These are phyloP conservation scores for Huntiella abstrusa DNA, from an alignment of 2,329 filamentous ascomycete species.

Conservation along the genomic window DNA sequence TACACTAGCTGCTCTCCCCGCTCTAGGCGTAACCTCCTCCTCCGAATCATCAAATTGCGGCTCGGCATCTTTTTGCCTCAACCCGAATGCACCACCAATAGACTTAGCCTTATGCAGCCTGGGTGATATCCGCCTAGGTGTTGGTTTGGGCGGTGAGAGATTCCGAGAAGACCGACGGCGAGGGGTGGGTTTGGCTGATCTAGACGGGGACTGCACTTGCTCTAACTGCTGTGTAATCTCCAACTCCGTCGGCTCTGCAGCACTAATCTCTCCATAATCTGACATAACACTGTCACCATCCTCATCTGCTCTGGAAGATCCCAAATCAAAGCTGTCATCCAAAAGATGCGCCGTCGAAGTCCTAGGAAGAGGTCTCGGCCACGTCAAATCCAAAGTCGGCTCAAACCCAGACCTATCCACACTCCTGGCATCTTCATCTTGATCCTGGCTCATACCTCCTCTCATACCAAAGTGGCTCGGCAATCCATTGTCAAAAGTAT, in stretches of 20 bases:
- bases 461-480: no score
- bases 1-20: no score
- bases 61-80: slow-evolving; percentile 29
- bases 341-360: not conserved
- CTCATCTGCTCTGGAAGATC: not conserved
- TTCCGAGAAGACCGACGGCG: slow-evolving; percentile 1
- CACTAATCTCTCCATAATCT: not conserved
- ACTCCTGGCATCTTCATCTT: no score
- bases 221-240: no score
- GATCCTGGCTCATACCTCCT: no score
- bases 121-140: not conserved
- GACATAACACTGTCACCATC: not conserved
- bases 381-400: no score
- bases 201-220: not conserved
- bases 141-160: slow-evolving; percentile 13
- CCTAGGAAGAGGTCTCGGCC: no score
- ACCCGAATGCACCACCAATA: slow-evolving; percentile 12
- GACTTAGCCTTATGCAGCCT: slow-evolving; percentile 12
- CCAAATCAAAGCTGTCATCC: not conserved
- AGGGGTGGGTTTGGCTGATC: not conserved
- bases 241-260: not conserved
- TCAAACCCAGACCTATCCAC: no score
- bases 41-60: slow-evolving; percentile 33
- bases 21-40: slow-evolving; percentile 16
- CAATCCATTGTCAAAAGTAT: no score